Conservation (phyloP, 805 yeast species). For the Ogataea neopini region DNA sequence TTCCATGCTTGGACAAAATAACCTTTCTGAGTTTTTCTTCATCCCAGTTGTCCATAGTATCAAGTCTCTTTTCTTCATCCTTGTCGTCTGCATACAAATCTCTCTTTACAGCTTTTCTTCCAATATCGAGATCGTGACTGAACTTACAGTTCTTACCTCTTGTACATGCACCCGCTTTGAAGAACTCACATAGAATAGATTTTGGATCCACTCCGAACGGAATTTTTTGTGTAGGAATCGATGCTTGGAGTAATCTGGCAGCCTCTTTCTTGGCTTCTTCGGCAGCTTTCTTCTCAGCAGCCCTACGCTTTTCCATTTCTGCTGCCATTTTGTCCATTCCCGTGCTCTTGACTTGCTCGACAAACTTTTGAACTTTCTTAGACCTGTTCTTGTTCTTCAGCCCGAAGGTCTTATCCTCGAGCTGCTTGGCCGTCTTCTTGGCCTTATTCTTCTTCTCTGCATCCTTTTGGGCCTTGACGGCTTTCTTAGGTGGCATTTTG, state of each 20-base stretch:
- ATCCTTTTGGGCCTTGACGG: slow-evolving; percentile 40
- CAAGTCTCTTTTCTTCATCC: slow-evolving; percentile 46
- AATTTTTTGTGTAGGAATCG: slow-evolving; percentile 74
- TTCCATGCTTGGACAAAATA: slow-evolving; percentile 89
- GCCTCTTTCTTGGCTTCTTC: slow-evolving; percentile 90
- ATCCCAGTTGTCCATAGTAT: slow-evolving; percentile 96
- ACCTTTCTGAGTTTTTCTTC: slow-evolving; percentile 90
- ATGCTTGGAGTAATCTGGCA: slow-evolving; percentile 66
- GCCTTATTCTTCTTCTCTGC: slow-evolving; percentile 63
- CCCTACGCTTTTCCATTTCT: slow-evolving; percentile 61
- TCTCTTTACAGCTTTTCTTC: slow-evolving; percentile 84
- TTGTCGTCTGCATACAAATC: slow-evolving; percentile 92
- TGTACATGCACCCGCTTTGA: slow-evolving; percentile 81
- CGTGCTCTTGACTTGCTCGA: slow-evolving; percentile 68
- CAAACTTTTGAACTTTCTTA: slow-evolving; percentile 77
- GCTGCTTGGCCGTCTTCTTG: slow-evolving; percentile 60
- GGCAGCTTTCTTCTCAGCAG: slow-evolving; percentile 87
- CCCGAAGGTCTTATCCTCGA: slow-evolving; percentile 91
- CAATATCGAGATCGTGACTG: slow-evolving; percentile 83
- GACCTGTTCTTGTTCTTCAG: slow-evolving; percentile 94
- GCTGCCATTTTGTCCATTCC: slow-evolving; percentile 49
- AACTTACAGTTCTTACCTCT: slow-evolving; percentile 88
- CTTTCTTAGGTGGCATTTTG: slow-evolving; percentile 81
- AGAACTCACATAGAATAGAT: slow-evolving; percentile 84
- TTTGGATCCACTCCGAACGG: slow-evolving; percentile 98